These are phyloP conservation scores for Bisporella sp. DNA, from an alignment of 2,329 filamentous ascomycete genomes.

Conservation along the genomic window DNA sequence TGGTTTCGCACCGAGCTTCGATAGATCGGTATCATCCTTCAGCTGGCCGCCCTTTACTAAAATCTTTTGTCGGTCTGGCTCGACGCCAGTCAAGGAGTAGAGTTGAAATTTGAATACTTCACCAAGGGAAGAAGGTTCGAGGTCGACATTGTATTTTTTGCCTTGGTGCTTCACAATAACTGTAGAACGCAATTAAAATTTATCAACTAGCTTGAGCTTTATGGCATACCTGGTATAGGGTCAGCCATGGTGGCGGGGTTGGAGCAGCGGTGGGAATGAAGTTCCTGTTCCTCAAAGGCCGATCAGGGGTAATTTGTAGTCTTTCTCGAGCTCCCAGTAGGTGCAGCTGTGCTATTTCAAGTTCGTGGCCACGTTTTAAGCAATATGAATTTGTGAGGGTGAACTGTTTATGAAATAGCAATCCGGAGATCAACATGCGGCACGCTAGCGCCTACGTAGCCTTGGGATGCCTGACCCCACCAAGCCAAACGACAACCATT, in stretches of 20 bases:
- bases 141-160: conserved; percentile 90
- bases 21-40: conserved; percentile 88
- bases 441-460: conserved; percentile 7
- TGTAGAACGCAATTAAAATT: conserved; percentile 29
- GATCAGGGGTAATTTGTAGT: too few relatives aligned
- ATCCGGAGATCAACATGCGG: too few relatives aligned
- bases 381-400: too few relatives aligned
- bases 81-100: conserved; percentile 90
- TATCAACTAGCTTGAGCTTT: conserved; percentile 8
- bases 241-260: conserved; percentile 24
- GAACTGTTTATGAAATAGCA: too few relatives aligned
- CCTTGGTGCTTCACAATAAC: conserved; percentile 93
- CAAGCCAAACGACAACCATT: conserved; percentile 11
- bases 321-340: too few relatives aligned
- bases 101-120: conserved; percentile 95
- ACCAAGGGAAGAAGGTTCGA: conserved; percentile 77
- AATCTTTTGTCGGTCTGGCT: conserved; percentile 94
- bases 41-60: conserved; percentile 89
- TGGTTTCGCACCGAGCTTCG: conserved; percentile 76
- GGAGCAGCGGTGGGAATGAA: conserved; percentile 12
- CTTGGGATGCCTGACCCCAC: conserved; percentile 17
- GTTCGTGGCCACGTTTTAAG: too few relatives aligned
- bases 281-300: background rate
- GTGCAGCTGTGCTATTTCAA: too few relatives aligned
- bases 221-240: conserved; percentile 25